Percentiles rank a stretch among this genome's conserved stretches.
Conservation (phyloP, 306 rosid species). For the Spatholobus suberectus region DNA sequence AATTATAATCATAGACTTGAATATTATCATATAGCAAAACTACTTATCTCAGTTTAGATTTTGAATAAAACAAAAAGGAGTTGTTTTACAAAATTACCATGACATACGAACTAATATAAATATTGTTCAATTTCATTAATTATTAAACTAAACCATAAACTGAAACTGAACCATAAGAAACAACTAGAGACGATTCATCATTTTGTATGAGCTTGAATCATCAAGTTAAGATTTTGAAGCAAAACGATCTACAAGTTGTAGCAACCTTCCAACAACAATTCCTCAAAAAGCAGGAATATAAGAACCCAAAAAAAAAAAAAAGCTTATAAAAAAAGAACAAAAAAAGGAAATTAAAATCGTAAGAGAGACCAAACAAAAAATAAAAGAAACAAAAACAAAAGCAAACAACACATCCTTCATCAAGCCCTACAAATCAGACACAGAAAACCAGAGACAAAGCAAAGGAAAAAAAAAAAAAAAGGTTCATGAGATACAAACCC, state of each 20-base stretch:
- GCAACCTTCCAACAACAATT: not conserved
- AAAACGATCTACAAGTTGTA: constrained; percentile 2
- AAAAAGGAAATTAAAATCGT: not conserved
- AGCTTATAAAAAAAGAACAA: too few species aligned
- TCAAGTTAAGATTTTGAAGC: not conserved
- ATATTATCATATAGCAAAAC: constrained; percentile 4
- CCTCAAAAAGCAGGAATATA: not conserved
- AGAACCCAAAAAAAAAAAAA: not conserved
- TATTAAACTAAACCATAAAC: not conserved
- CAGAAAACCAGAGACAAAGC: not conserved
- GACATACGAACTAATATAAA: not conserved
- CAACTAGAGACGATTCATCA: not conserved
- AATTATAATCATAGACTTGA: not conserved
- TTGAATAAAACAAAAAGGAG: not conserved
- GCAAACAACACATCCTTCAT: not conserved
- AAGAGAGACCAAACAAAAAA: not conserved
- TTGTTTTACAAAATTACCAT: not conserved
- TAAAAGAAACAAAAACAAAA: not conserved
- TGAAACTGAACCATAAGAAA: not conserved
- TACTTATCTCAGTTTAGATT: not conserved
- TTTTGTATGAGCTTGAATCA: not conserved
- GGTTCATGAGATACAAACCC: not conserved
- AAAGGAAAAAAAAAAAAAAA: not conserved
- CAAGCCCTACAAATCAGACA: constrained; percentile 38
- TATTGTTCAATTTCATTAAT: not conserved